phyloP scores from a whole-genome alignment of 345 rosid genomes.

The Euphorbia pulcherrima region DNA sequence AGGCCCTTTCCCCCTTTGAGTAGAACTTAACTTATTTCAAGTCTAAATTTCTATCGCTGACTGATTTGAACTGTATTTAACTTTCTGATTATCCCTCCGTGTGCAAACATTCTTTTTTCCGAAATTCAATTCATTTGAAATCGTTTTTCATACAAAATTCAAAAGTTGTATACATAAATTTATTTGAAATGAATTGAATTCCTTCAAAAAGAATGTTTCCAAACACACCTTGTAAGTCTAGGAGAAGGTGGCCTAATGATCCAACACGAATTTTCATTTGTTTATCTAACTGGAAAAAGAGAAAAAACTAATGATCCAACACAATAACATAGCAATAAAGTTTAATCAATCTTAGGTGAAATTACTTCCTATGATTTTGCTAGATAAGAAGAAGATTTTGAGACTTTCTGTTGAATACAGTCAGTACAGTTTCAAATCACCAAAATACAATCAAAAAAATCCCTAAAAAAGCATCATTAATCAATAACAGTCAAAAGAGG shows the following conservation, averaged over 20 bases:
- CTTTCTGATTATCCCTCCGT: too few species aligned
- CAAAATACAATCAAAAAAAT: background rate
- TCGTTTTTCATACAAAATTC: too few species aligned
- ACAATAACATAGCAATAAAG: background rate
- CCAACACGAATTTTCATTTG: background rate
- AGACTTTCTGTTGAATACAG: conserved; percentile 14
- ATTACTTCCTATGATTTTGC: background rate
- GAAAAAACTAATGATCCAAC: background rate
- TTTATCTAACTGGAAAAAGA: background rate
- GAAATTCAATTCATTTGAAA: too few species aligned
- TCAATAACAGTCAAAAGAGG: background rate
- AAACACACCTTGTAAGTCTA: too few species aligned
- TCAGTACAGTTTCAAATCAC: conserved; percentile 13
- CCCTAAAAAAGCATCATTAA: background rate
- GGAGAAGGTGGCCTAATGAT: background rate
- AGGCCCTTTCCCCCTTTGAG: too few species aligned
- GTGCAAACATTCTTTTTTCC: too few species aligned
- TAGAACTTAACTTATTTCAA: too few species aligned
- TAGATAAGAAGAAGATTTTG: background rate
- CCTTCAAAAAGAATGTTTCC: too few species aligned
- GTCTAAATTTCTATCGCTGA: too few species aligned
- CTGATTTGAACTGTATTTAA: too few species aligned
- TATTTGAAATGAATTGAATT: too few species aligned
- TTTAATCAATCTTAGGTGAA: background rate
- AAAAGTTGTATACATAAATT: too few species aligned